phyloP scores from a whole-genome alignment of 1,139 yeast genomes.

The Nadsonia starkeyi-henricii region DNA sequence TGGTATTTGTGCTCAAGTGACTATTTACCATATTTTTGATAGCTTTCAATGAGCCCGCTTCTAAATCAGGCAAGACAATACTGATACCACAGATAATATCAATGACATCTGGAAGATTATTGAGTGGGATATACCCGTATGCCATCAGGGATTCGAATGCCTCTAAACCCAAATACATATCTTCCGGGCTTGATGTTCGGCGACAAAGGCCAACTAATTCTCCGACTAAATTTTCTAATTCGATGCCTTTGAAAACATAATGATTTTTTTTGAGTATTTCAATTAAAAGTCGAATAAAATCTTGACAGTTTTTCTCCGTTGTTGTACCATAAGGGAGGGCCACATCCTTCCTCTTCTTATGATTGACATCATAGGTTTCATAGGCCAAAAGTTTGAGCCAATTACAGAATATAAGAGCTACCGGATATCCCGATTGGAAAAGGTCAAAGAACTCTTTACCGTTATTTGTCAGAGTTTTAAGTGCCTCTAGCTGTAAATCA shows the following conservation, averaged over 20 bases:
- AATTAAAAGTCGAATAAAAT: conserved; percentile 28
- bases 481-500: conserved; percentile 38
- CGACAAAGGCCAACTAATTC: conserved; percentile 30
- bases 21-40: conserved; percentile 26
- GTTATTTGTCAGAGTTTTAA: conserved; percentile 39
- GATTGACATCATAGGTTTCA: conserved; percentile 19
- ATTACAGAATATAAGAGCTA: conserved; percentile 28
- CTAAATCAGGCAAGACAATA: conserved; percentile 26
- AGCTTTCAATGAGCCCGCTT: conserved; percentile 29
- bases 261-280: conserved; percentile 38
- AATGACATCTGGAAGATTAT: conserved; percentile 27
- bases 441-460: conserved; percentile 52
- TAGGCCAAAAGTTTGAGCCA: conserved; percentile 25
- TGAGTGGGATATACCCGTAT: conserved; percentile 36
- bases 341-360: conserved; percentile 18
- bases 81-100: conserved; percentile 38
- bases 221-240: conserved; percentile 26
- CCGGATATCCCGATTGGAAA: conserved; percentile 32
- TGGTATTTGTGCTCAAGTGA: conserved; percentile 25
- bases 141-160: conserved; percentile 34
- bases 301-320: conserved; percentile 21
- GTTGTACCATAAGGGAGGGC: conserved; percentile 20
- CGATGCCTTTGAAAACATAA: conserved; percentile 31
- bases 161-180: conserved; percentile 32
- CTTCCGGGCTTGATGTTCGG: conserved; percentile 29